Base-by-base conservation (phyloP, 1,284 basidiomycete genomes). In the Ceratobasidium sp. region DNA sequence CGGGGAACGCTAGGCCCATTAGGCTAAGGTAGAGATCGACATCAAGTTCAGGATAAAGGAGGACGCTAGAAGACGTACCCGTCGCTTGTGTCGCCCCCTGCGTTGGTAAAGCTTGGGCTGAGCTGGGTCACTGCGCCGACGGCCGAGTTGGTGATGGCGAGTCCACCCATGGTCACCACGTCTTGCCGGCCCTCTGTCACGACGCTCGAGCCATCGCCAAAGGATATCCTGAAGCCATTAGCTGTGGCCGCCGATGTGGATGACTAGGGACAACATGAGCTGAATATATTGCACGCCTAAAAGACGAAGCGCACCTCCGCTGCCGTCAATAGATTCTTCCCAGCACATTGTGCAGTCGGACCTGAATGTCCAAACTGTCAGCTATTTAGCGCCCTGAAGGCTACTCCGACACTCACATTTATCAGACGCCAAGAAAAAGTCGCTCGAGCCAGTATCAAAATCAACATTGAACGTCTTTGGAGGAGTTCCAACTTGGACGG, bases 381-480 rank as follows among this genome's bases (percentile, higher is more conserved):
- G 44, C 44, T 12, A 41, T 30, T 8, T 23, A 27, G 27, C 20
- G 41, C 68, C 52, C 27, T 50, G 23, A 18, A 27, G 35, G 12
- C n/a, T 64, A 60, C 18, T 12, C 16, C 30, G 8, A 16, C 18
- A 70, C 70, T 59, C n/a, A 62, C 70, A 73, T 60, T 73, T 55
- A 73, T 73, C 70, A 30, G 70, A 73, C 16, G 70, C 70, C n/a
- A 73, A 7, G 57, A 73, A 62, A 62, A 73, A 73, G 33, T 73
- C 70, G n/a, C 38, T 54, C 14, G 55, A 60, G 41, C 70, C 70
- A 27, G 70, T 73, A 50, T 73, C 70, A 57, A 73, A 73, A 60
- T 73, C 70, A 23, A 73, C 57, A 35, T 73, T 73, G 44, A 60
- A 73, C 23, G 70, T 60, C 70, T 73, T 73, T 52, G 70, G 70